Evolutionary conservation across 176 grass and related monocot genomes (phyloP), one percentile per base, ranked within the genome.

Genomic region (Juncus effusus): DNA sequence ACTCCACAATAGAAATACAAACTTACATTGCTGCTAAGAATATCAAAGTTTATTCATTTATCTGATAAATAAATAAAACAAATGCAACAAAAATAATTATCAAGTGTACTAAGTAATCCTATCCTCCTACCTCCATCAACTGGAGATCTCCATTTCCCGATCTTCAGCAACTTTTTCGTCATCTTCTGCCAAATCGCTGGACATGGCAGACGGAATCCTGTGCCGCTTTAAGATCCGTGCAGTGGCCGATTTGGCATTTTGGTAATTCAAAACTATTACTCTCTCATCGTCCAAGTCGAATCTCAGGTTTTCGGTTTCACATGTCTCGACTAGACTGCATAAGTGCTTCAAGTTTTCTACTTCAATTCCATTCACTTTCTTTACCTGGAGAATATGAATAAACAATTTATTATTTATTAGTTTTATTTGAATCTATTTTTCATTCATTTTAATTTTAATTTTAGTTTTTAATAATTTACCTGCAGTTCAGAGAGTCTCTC

Each of bases 211-310:
- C 3, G 85, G 78, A 62, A 97, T 97, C 61, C 93, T 89, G 65
- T 97, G 88, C 16, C 80, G 85, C 50, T 86, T 89, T 54, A 97
- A 64, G 77, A 97, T 88, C 45, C 83, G 80, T 41, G 85, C 82
- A 5, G 88, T 92, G 14, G 93, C 93, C 5, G 89, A 67, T 76
- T 66, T 81, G 1, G 93, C 93, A 8, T 78, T 86, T 44, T 89
- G 61, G 54, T 84, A 97, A 16, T 92, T 92, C 16, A 97, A 71
- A 13, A 89, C 41, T 5, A 92, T 92, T 42, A 92, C 82, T 67
- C 85, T 88, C 73, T 89, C 93, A 47, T 97, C 93, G 5, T 97
- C 93, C 65, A 92, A 76, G 83, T 97, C 85, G 28, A 97, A 86
- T 65, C 85, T 89, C 77, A 97, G 51, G 63, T 77, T 97, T 82